These are phyloP conservation scores for bread wheat (Triticum aestivum) DNA, from an alignment of 176 grass and related monocot species.

Conservation along the genomic window IWGSC_CS_RefSeq_v2.1 NC_057803.1:472882598-472883097, in stretches of 20 bases:
- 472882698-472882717: background rate
- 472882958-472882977: conserved; percentile 19
- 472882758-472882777: conserved; percentile 2
- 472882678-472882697: background rate
- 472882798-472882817: conserved; percentile 6
- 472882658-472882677: background rate
- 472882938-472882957: background rate
- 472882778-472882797: background rate
- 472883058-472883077: background rate
- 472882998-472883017: background rate
- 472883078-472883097: background rate
- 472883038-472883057: conserved; percentile 15
- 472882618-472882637: background rate
- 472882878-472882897: background rate
- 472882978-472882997: background rate
- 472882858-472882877: background rate
- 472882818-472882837: background rate
- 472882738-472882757: background rate
- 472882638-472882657: background rate
- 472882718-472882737: background rate
- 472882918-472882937: background rate
- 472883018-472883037: conserved; percentile 10
- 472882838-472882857: background rate
- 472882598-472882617: background rate
- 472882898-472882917: background rate